Base-by-base conservation (phyloP, 2,329 filamentous ascomycete species). In the Ramularia endophylla region DNA sequence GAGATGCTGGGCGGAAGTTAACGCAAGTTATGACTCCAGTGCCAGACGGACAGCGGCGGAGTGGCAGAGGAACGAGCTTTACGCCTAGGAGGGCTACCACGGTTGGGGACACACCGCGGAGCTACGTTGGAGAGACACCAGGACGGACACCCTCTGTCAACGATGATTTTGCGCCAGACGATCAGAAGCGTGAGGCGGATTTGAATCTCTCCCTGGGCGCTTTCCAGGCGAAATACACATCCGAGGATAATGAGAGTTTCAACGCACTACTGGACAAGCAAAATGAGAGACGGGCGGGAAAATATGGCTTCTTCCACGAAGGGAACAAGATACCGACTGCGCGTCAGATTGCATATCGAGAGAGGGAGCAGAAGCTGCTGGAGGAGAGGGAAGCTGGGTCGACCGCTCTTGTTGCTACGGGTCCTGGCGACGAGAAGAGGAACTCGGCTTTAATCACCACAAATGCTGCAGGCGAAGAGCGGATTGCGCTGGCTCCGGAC, bases 171-270 rank as follows among this genome's bases (percentile, higher is more conserved):
- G 51, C 49, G 37, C 50, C 53, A 7, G 51, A 62, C 40, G 62
- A 66, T 37, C 69, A 66, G 43, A 68, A 67, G 40, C 68, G 69
- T 43, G 65, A 73, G 22, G 71, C 87, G 13, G 82, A 94, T 60
- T 80, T 82, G 30, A 83, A 82, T 53, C 80, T 97, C 71, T 88
- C 83, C 45, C 74, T 98, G 1, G 80, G 82, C 39, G 78, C 82
- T 1, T 98, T 95, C 57, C 92, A 98, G 60, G 77, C 85, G 3
- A 90, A 86, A 53, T 97, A 95, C 66, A 98, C 90, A 1, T 95
- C 87, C 58, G 92, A 98, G 64, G 92, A 98, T 62, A 97, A 97
- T 59, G 92, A 95, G 61, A 94, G 86, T 54, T 97, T 98, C 69
- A 94, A 95, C 65, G 84, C 83, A 54, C 73, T 98, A 1, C 71